phyloP scores from a whole-genome alignment of 2,329 filamentous ascomycete genomes.

The Tolypocladium endophyticum region DNA sequence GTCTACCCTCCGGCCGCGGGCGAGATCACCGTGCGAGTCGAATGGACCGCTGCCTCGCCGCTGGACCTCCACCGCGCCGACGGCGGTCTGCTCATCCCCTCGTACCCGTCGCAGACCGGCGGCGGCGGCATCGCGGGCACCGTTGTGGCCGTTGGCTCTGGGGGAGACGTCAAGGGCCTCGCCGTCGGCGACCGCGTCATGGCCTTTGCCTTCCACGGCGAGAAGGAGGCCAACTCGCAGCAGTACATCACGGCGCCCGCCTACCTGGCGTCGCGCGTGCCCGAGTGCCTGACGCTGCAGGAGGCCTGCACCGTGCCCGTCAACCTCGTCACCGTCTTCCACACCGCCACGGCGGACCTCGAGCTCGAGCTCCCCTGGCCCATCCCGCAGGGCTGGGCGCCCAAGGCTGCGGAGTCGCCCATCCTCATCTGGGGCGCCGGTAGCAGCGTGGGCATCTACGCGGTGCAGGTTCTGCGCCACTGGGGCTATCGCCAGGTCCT shows the following conservation, averaged over 20 bases:
- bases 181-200: conserved; percentile 44
- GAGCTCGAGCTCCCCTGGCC: conserved; percentile 47
- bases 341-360: conserved; percentile 39
- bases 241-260: conserved; percentile 41
- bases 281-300: conserved; percentile 26
- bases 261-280: conserved; percentile 36
- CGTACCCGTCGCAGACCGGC: conserved; percentile 38
- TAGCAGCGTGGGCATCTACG: conserved; percentile 39
- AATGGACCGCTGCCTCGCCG: conserved; percentile 51
- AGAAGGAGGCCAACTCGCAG: conserved; percentile 42
- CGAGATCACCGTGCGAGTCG: conserved; percentile 42
- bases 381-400: conserved; percentile 29
- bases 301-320: conserved; percentile 43
- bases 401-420: conserved; percentile 21
- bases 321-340: conserved; percentile 50
- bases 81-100: conserved; percentile 41
- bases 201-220: conserved; percentile 37
- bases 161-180: conserved; percentile 27
- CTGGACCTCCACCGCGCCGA: conserved; percentile 53
- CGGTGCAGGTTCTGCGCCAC: conserved; percentile 37
- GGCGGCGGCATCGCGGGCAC: conserved; percentile 39
- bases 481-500: conserved; percentile 43
- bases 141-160: conserved; percentile 38
- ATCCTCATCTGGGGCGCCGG: conserved; percentile 43
- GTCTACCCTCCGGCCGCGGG: conserved; percentile 23